A percentile compares a stretch with the other conserved stretches of the same genome.
Conservation (phyloP, 768 basidiomycete species). For the Suillus sp. region DNA sequence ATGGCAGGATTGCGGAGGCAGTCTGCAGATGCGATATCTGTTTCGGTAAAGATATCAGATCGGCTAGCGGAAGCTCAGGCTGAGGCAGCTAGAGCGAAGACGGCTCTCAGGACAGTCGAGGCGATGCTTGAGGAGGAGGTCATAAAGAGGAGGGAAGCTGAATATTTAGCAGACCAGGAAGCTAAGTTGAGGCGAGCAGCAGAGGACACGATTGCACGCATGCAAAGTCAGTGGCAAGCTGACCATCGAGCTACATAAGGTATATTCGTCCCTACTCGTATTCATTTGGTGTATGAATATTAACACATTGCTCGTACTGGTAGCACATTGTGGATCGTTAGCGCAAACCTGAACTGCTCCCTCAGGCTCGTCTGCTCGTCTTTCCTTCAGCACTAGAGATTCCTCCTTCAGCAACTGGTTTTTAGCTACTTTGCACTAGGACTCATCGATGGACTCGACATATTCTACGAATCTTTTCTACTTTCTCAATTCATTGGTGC, state of each 20-base stretch:
- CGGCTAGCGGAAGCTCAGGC: constrained; percentile 68
- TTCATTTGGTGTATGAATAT: not conserved
- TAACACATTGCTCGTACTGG: not conserved
- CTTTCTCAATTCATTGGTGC: not conserved
- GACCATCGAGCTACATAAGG: constrained; percentile 9
- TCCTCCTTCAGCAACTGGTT: not conserved
- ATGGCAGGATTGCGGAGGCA: constrained; percentile 64
- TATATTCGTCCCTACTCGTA: not conserved
- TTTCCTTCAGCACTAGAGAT: not conserved
- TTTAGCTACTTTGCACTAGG: not conserved
- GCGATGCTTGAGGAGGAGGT: constrained; percentile 62
- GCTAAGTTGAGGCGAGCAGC: constrained; percentile 45
- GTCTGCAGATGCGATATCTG: constrained; percentile 66
- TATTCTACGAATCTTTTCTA: constrained; percentile 3
- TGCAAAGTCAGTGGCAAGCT: constrained; percentile 31
- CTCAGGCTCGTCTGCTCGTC: not conserved
- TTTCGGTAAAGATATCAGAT: constrained; percentile 66
- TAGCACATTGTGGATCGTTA: not conserved
- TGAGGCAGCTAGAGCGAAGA: constrained; percentile 57
- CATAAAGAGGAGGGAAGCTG: constrained; percentile 58
- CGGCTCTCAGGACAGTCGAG: constrained; percentile 57
- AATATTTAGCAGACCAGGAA: constrained; percentile 53
- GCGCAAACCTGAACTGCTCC: not conserved
- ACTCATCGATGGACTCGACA: constrained; percentile 1
- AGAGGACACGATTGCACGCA: constrained; percentile 50